Evolutionary conservation across 2,329 filamentous ascomycete genomes (phyloP).

Genomic region (Diaporthe batatas): DNA sequence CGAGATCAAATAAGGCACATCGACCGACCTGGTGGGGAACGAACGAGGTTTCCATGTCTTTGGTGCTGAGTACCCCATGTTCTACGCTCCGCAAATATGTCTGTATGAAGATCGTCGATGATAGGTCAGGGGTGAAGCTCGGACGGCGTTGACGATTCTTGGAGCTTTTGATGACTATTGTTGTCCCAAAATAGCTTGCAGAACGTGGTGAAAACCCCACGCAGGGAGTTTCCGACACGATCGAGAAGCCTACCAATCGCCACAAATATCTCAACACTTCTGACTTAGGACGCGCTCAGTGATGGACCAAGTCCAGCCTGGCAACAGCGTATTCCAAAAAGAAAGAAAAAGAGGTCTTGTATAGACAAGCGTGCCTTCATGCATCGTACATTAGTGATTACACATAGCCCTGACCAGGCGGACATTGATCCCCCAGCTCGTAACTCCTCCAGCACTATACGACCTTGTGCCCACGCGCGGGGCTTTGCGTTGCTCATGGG

Average conservation of each 20-base stretch:
- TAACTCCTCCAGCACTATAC: not conserved
- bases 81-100: not conserved
- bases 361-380: slow-evolving; percentile 31
- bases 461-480: not conserved
- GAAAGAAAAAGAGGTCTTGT: slow-evolving; percentile 16
- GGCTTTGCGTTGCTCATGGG: too few relatives aligned
- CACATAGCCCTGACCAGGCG: slow-evolving; percentile 9
- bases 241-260: not conserved
- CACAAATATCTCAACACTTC: too few relatives aligned
- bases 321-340: not conserved
- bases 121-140: slow-evolving; percentile 11
- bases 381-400: slow-evolving; percentile 33
- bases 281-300: not conserved
- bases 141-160: not conserved
- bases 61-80: not conserved
- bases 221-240: not conserved
- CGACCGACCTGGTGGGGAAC: too few relatives aligned
- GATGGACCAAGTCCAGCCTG: not conserved
- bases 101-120: not conserved
- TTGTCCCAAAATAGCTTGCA: not conserved
- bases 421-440: not conserved
- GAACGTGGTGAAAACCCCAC: not conserved
- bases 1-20: not conserved
- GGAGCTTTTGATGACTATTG: too few relatives aligned
- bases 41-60: not conserved